Evolutionary conservation across 2,329 filamentous ascomycete genomes (phyloP).

Genomic region (Emergomyces pasteurianus): DNA sequence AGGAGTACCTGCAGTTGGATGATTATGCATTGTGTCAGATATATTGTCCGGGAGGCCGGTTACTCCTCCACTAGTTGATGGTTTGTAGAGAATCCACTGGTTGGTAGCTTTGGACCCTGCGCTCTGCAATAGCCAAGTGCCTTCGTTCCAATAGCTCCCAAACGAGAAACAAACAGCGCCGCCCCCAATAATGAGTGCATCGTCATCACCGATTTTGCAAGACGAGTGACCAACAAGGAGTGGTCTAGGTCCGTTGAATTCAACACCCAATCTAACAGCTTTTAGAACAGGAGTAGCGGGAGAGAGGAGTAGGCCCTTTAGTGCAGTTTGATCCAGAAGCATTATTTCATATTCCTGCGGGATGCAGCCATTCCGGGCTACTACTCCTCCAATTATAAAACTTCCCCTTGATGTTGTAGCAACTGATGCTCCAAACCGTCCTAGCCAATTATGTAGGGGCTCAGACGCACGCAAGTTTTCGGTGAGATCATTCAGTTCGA

Average conservation of each 20-base stretch:
- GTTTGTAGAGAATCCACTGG: conserved; percentile 16
- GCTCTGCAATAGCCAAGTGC: conserved; percentile 39
- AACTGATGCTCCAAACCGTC: conserved; percentile 42
- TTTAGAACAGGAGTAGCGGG: conserved; percentile 17
- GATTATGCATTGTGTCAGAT: not conserved
- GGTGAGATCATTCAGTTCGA: conserved; percentile 19
- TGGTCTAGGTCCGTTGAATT: conserved; percentile 40
- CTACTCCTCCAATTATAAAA: conserved; percentile 44
- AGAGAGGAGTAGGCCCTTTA: conserved; percentile 12
- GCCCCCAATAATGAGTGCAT: conserved; percentile 58
- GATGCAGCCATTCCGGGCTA: conserved; percentile 27
- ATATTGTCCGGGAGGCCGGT: not conserved
- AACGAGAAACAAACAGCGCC: conserved; percentile 86
- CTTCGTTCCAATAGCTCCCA: conserved; percentile 70
- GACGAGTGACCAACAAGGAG: conserved; percentile 60
- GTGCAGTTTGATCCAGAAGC: conserved; percentile 19
- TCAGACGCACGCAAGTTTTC: conserved; percentile 13
- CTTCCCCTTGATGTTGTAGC: conserved; percentile 35
- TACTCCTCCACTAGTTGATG: not conserved
- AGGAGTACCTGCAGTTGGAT: conserved; percentile 6
- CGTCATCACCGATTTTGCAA: conserved; percentile 34
- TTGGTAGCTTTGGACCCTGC: conserved; percentile 15
- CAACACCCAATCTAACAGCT: conserved; percentile 16
- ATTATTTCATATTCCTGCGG: conserved; percentile 44
- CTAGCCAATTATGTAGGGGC: conserved; percentile 21